Base-by-base conservation (phyloP, 495 filamentous ascomycete genomes). In the Neurospora cerealis region DNA sequence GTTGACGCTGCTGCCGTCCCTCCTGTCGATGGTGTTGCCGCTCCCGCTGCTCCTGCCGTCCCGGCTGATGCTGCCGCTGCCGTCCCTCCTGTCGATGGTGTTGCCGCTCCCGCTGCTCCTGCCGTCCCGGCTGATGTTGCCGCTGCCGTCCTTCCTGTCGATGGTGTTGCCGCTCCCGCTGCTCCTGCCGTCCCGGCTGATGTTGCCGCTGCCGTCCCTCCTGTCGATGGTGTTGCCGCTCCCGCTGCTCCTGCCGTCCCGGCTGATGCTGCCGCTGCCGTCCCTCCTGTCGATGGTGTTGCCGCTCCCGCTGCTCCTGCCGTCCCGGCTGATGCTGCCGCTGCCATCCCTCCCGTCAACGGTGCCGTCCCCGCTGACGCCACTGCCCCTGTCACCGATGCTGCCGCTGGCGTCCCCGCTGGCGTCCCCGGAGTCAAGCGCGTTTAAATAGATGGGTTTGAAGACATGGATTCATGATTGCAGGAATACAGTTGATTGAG, bases 321-420 rank as follows among this genome's bases (percentile, higher is more conserved):
- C 17, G 46, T 24, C 44, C 24, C 24, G 24, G 24, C 24, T 28
- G 24, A 28, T 28, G 24, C 1, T 28, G 34, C 9, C 15, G 40
- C 40, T 5, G 40, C 40, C 19, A 21, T 42, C 40, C 40, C 44
- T 60, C 11, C 11, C 48, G 44, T 60, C 19, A 13, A 34, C 10
- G 48, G 40, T 17, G 41, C 3, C 2, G 41, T 7, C 15, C 40
- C 40, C 17, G 15, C 13, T 97, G 76, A 89, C 90, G 36, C 94
- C 93, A 80, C 96, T 96, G 6, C 94, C 94, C 5, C 97, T 85
- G 44, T 96, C 92, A 11, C 93, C 93, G 32, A 93, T 86, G 42
- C 44, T 10, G n/a, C 44, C 4, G 44, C 44, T 34, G 32, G 32
- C 24, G 15, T 39, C 38, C 38, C 38, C 11, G 39, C 39, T 40